These are phyloP conservation scores for Cylindrotheca closterium DNA, from an alignment of 108 stramenopile species.

Conservation along the genomic window DNA sequence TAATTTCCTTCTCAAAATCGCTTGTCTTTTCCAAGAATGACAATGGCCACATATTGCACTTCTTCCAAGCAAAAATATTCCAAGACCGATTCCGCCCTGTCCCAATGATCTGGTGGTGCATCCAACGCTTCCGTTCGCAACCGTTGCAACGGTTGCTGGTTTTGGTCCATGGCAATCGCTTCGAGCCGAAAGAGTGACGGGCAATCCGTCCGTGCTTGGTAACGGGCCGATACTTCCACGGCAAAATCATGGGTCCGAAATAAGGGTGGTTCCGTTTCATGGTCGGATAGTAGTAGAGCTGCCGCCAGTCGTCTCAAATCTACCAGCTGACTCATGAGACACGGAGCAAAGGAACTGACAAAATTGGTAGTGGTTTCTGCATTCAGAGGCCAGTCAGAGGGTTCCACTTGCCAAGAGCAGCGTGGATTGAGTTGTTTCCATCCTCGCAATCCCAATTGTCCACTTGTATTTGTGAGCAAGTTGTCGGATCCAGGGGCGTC, in stretches of 20 bases:
- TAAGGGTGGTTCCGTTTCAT: not conserved
- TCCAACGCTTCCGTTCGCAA: constrained; percentile 26
- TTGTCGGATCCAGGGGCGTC: constrained; percentile 50
- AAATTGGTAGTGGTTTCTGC: constrained; percentile 46
- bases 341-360: constrained; percentile 47
- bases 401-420: constrained; percentile 41
- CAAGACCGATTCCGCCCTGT: constrained; percentile 35
- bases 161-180: constrained; percentile 24
- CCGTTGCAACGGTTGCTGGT: constrained; percentile 14
- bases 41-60: constrained; percentile 18
- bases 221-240: constrained; percentile 62
- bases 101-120: constrained; percentile 65
- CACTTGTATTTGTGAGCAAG: constrained; percentile 62
- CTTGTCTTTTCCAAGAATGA: constrained; percentile 55
- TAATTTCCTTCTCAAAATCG: constrained; percentile 60
- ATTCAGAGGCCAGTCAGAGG: constrained; percentile 39
- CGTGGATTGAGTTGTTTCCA: constrained; percentile 30
- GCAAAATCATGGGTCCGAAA: too few relatives aligned
- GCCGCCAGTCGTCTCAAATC: too few relatives aligned
- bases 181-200: constrained; percentile 58
- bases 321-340: constrained; percentile 53
- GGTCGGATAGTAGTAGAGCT: not conserved
- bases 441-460: constrained; percentile 37
- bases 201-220: constrained; percentile 67
- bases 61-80: constrained; percentile 20